Evolutionary conservation across 2,329 filamentous ascomycete species (phyloP).

Genomic region (Aspergillus intermedius): DNA sequence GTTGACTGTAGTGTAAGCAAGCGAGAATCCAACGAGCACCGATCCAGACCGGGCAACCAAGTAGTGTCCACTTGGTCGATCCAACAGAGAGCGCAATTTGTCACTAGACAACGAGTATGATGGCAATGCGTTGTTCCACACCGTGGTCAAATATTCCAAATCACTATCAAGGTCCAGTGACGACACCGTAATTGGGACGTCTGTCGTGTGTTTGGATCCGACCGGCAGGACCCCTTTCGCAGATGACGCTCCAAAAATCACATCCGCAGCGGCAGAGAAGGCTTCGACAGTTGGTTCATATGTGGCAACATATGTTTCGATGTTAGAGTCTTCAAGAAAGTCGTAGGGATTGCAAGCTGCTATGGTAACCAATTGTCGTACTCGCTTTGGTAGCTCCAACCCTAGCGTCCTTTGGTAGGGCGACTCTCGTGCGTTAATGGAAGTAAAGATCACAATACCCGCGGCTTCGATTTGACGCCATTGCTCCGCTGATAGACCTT

Average conservation of each 20-base stretch:
- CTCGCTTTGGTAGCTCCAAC: conserved; percentile 23
- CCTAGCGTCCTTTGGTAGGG: conserved; percentile 32
- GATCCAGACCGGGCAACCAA: conserved; percentile 25
- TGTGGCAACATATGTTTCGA: conserved; percentile 39
- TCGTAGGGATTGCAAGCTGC: conserved; percentile 42
- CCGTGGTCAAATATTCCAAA: conserved; percentile 19
- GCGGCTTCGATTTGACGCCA: conserved; percentile 28
- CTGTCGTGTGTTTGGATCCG: conserved; percentile 10
- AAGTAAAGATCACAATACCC: conserved; percentile 35
- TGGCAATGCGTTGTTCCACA: conserved; percentile 34
- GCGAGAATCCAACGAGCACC: conserved; percentile 31
- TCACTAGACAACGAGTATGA: conserved; percentile 27
- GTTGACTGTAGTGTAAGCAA: conserved; percentile 26
- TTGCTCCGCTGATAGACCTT: conserved; percentile 24
- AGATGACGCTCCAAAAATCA: conserved; percentile 31
- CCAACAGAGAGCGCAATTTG: conserved; percentile 23
- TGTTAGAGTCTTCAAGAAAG: conserved; percentile 30
- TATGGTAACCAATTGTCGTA: conserved; percentile 30
- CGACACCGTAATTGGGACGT: conserved; percentile 8
- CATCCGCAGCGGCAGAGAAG: conserved; percentile 32
- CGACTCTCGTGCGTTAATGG: conserved; percentile 34
- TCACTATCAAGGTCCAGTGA: conserved; percentile 20
- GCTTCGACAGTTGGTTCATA: conserved; percentile 41
- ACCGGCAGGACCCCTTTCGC: conserved; percentile 34
- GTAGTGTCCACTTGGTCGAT: conserved; percentile 23